These are phyloP conservation scores for Cynara cardunculus DNA, from an alignment of 129 eudicot genomes.

Conservation along the genomic window DNA sequence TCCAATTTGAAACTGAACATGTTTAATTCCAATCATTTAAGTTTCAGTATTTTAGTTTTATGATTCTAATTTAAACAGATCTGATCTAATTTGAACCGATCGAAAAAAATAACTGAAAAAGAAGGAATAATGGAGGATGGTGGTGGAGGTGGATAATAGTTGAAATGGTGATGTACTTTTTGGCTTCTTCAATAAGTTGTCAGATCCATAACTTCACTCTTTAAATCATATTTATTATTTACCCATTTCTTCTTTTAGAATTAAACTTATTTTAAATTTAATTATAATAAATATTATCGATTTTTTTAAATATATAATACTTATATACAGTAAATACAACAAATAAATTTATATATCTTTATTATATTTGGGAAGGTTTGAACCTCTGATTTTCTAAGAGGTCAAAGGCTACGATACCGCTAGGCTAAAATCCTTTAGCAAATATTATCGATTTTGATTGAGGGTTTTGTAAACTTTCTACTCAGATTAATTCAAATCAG, in stretches of 20 bases:
- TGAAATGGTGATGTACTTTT: conserved; percentile 29
- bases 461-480: background rate
- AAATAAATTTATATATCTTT: too few species aligned
- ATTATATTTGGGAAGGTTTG: too few species aligned
- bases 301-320: too few species aligned
- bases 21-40: background rate
- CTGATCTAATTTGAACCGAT: background rate
- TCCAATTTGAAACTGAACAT: background rate
- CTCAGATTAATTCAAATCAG: too few species aligned
- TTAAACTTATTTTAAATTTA: background rate
- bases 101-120: too few species aligned
- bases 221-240: background rate
- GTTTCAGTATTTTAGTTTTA: too few species aligned
- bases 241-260: background rate
- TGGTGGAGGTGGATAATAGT: conserved; percentile 13
- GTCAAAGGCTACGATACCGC: too few species aligned
- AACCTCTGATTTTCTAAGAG: too few species aligned
- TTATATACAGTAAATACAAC: too few species aligned
- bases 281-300: background rate
- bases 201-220: conserved; percentile 14
- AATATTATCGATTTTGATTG: background rate
- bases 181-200: conserved; percentile 23
- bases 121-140: background rate
- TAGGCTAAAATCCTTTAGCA: too few species aligned
- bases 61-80: too few species aligned